Percentiles rank a stretch among this genome's conserved stretches.
Evolutionary conservation across 306 rosid genomes (phyloP).

Genomic region (Abrus precatorius): DNA sequence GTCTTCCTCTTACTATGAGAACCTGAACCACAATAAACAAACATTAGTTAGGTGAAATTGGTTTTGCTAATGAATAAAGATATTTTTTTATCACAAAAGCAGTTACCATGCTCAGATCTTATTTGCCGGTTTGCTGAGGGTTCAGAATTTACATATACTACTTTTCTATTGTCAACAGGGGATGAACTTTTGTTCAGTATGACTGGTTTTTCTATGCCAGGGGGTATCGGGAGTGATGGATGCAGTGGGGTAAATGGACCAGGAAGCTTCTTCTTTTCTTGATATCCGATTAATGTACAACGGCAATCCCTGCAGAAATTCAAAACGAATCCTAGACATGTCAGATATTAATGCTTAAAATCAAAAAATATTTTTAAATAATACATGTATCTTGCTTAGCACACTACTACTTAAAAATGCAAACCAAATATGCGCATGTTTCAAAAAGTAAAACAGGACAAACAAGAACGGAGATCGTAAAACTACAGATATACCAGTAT

Average conservation of each 20-base stretch:
- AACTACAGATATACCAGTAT: conserved; percentile 69
- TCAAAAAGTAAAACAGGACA: conserved; percentile 12
- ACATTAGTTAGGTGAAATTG: conserved; percentile 34
- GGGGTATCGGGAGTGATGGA: conserved; percentile 39
- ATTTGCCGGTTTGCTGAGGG: conserved; percentile 41
- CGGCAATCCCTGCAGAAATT: conserved; percentile 74
- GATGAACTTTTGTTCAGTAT: conserved; percentile 35
- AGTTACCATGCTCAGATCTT: conserved; percentile 59
- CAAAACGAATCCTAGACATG: conserved; percentile 32
- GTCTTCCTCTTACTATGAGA: conserved; percentile 71
- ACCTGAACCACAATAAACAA: conserved; percentile 51
- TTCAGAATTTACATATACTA: conserved; percentile 40
- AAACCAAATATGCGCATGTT: conserved; percentile 20
- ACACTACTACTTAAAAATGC: conserved; percentile 32
- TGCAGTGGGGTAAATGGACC: conserved; percentile 23
- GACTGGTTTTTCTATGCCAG: conserved; percentile 46
- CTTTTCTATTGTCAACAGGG: conserved; percentile 42
- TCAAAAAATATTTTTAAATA: neutral
- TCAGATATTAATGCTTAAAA: conserved; percentile 40
- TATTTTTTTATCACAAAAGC: conserved; percentile 36
- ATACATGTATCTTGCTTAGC: conserved; percentile 7
- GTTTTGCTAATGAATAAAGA: conserved; percentile 31
- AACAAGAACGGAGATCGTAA: conserved; percentile 24
- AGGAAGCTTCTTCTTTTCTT: conserved; percentile 48
- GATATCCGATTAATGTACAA: conserved; percentile 80